Evolutionary conservation across 1,139 yeast species (phyloP).

Genomic region (Pichia norvegensis): DNA sequence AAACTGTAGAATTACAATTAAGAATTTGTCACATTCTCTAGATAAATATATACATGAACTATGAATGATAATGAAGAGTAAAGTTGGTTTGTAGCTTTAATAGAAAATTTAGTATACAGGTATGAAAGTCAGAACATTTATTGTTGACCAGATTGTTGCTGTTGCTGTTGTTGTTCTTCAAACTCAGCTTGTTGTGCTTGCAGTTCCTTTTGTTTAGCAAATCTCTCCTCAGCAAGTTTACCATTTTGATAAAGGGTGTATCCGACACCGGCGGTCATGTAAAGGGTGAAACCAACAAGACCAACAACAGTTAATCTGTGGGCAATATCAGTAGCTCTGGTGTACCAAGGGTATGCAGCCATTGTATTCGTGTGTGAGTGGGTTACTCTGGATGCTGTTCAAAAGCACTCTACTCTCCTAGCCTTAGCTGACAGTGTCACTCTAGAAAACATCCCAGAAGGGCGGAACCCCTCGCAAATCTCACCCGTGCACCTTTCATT

Average conservation of each 20-base stretch:
- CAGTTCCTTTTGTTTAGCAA: conserved; percentile 29
- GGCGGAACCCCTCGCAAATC: no score
- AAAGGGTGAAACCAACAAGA: conserved; percentile 62
- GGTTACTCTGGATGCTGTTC: neutral
- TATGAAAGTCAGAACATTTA: neutral
- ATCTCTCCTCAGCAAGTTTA: conserved; percentile 37
- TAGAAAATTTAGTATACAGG: neutral
- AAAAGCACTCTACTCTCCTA: no score
- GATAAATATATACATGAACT: neutral
- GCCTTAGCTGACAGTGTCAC: no score
- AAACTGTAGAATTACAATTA: no score
- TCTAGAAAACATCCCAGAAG: no score
- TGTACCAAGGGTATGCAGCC: conserved; percentile 54
- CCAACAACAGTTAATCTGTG: conserved; percentile 79
- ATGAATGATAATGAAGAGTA: neutral
- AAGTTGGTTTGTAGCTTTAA: neutral
- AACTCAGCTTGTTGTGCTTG: conserved; percentile 21
- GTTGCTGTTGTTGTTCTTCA: conserved; percentile 14
- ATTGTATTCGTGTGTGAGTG: conserved; percentile 3
- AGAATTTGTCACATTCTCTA: neutral
- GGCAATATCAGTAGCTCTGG: conserved; percentile 67
- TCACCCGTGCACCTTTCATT: neutral
- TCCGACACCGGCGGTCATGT: conserved; percentile 51
- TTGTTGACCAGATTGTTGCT: conserved; percentile 4
- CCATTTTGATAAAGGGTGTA: conserved; percentile 59